These are phyloP conservation scores for Extremus antarcticus DNA, from an alignment of 495 filamentous ascomycete species.

Conservation along the genomic window DNA sequence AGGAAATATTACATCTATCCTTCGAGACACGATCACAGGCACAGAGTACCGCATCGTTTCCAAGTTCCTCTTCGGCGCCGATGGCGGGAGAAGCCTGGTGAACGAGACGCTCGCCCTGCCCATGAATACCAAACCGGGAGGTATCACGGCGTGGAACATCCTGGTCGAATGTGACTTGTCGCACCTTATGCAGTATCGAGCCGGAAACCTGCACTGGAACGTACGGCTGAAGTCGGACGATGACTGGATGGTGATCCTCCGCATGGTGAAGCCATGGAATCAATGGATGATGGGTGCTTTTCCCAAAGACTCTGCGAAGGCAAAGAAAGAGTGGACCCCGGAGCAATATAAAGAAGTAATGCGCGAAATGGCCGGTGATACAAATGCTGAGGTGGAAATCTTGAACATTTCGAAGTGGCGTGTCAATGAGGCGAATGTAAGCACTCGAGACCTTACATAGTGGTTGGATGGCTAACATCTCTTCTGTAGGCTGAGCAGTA, in stretches of 20 bases:
- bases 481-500: too few species aligned
- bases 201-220: slow-evolving; percentile 4
- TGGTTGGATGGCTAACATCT: too few species aligned
- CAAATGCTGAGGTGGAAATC: slow-evolving; percentile 24
- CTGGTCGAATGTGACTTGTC: slow-evolving; percentile 22
- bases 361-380: slow-evolving; percentile 8
- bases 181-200: slow-evolving; percentile 11
- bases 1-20: not conserved
- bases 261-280: slow-evolving; percentile 37
- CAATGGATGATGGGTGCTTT: slow-evolving; percentile 36
- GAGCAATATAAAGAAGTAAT: not conserved
- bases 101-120: not conserved
- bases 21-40: not conserved
- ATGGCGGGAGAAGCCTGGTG: slow-evolving; percentile 3
- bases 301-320: not conserved
- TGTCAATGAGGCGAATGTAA: slow-evolving; percentile 35
- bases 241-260: slow-evolving; percentile 30
- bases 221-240: slow-evolving; percentile 4
- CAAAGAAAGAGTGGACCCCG: not conserved
- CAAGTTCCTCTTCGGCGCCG: slow-evolving; percentile 20
- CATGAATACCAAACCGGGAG: not conserved
- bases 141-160: slow-evolving; percentile 2
- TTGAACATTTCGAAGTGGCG: slow-evolving; percentile 24
- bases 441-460: slow-evolving; percentile 35
- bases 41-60: slow-evolving; percentile 37